Evolutionary conservation across 192 early-diverging fungal genomes (phyloP).

Genomic region (Pilaira anomala): DNA sequence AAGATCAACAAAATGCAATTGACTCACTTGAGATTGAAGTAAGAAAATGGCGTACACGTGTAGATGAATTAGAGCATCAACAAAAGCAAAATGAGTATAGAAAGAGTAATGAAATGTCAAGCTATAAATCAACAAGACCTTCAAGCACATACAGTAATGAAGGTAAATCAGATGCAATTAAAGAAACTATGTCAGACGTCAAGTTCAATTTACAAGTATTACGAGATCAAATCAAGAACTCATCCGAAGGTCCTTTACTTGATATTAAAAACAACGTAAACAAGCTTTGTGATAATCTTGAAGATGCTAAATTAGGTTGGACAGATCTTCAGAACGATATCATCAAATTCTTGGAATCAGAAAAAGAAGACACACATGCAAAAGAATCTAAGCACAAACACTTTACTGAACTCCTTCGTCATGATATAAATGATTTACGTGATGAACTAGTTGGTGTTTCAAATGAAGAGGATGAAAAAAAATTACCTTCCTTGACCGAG

Average conservation of each 20-base stretch:
- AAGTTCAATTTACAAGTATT: conserved; percentile 21
- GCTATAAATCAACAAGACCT: not conserved
- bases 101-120: not conserved
- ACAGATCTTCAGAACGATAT: conserved; percentile 28
- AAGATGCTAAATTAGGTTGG: conserved; percentile 28
- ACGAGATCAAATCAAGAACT: conserved; percentile 15
- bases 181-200: conserved; percentile 15
- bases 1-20: conserved; percentile 14
- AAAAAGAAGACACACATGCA: conserved; percentile 5
- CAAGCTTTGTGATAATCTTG: conserved; percentile 11
- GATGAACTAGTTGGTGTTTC: conserved; percentile 18
- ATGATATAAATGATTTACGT: conserved; percentile 14
- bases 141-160: not conserved
- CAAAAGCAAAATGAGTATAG: conserved; percentile 10
- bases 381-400: not conserved
- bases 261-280: conserved; percentile 19
- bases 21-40: conserved; percentile 11
- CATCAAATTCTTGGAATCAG: conserved; percentile 23
- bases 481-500: conserved; percentile 10
- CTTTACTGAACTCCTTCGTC: conserved; percentile 8
- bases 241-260: conserved; percentile 7
- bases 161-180: not conserved
- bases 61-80: conserved; percentile 16
- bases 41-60: conserved; percentile 9
- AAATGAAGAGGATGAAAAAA: not conserved